A percentile compares a stretch with the other conserved stretches of the same genome.
These are phyloP conservation scores for Pythium rhizo-oryzae DNA, from an alignment of 352 stramenopile genomes.

Conservation along the genomic window DNA sequence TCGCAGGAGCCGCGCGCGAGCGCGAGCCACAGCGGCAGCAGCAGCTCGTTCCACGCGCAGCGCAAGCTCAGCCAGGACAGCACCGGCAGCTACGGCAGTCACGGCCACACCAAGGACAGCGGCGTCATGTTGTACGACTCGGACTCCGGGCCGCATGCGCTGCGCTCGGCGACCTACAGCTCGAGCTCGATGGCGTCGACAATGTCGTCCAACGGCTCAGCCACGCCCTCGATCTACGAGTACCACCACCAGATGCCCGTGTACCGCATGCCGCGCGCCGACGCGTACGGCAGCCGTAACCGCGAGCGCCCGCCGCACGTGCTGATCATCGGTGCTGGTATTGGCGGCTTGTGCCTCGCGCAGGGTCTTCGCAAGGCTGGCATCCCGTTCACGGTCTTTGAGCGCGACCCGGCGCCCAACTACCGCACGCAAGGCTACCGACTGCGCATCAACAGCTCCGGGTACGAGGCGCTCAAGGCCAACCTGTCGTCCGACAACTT, in stretches of 20 bases:
- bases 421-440: slow-evolving; percentile 66
- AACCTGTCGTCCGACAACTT: slow-evolving; percentile 50
- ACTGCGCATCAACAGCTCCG: slow-evolving; percentile 58
- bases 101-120: slow-evolving; percentile 2
- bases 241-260: slow-evolving; percentile 29
- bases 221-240: slow-evolving; percentile 24
- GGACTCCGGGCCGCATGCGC: not conserved
- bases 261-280: not conserved
- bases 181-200: slow-evolving; percentile 8
- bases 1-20: not conserved
- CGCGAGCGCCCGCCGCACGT: slow-evolving; percentile 13
- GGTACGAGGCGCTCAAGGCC: slow-evolving; percentile 60
- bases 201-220: slow-evolving; percentile 10
- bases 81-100: slow-evolving; percentile 1
- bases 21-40: slow-evolving; percentile 7
- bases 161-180: slow-evolving; percentile 4
- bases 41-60: not conserved
- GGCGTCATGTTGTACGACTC: slow-evolving; percentile 18
- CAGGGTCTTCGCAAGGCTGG: slow-evolving; percentile 60
- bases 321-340: slow-evolving; percentile 47
- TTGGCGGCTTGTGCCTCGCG: slow-evolving; percentile 61
- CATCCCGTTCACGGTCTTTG: slow-evolving; percentile 72
- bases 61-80: slow-evolving; percentile 22
- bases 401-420: slow-evolving; percentile 62
- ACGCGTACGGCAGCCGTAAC: not conserved